Evolutionary conservation across 139 green algal species (phyloP), one percentile per base, ranked within the genome.

Genomic region (Tetraselmis striata): DNA sequence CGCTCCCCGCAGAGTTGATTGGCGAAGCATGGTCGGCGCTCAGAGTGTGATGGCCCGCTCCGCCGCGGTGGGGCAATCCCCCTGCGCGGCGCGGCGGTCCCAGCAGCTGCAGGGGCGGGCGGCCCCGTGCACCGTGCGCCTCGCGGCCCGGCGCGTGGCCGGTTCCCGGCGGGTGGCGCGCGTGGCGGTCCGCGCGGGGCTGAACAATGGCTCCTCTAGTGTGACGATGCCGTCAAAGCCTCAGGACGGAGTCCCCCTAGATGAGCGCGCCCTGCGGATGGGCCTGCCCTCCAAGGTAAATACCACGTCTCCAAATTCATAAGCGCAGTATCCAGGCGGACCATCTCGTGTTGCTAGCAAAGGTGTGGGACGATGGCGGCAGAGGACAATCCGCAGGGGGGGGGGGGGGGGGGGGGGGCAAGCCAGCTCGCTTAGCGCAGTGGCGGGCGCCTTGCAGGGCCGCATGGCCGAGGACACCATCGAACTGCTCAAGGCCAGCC

Each of bases 391-490:
- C 45, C 11, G 18, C 45, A 67, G 5, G 45, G 45, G 18, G 45
- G 11, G 18, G 45, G 45, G 11, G 5, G 18, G 45, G 45, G 45
- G 11, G 18, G 45, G 18, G 45, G 45, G 18, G 18, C 18, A 18
- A 67, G 18, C 45, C 5, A 5, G 18, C 45, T 67, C 18, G 45
- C 18, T 67, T 67, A 18, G 45, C 45, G 11, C 18, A 18, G 45
- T 18, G 45, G 5, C 18, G 11, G 18, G 45, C 45, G 18, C 45
- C 11, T 67, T 67, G 45, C 18, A 79, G 59, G 97, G 97, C 1
- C 93, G 97, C 79, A 99, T 99, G 97, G 95, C 96, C 24, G 97
- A 99, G 84, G 97, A 99, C 86, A 98, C 96, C 2, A 85, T 97
- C 83, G 32, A 93, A 59, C 92, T 99, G 29, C 89, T 98, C n/a